These are phyloP conservation scores for Clarireedia monteithiana DNA, from an alignment of 2,329 filamentous ascomycete species.

Conservation along the genomic window DNA sequence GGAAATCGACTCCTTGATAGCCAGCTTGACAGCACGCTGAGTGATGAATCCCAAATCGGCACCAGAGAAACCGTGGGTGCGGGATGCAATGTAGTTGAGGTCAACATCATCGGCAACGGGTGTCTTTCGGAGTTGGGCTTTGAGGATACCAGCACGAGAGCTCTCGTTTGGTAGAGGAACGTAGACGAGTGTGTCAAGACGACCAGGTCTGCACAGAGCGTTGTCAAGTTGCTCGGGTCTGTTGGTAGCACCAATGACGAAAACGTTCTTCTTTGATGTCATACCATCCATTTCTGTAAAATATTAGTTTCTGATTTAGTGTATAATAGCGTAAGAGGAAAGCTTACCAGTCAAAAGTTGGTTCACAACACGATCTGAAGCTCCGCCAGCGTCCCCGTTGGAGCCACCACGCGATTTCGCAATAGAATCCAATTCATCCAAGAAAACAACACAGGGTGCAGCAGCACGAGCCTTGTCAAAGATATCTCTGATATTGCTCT, in stretches of 20 bases:
- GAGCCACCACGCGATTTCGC: constrained; percentile 99
- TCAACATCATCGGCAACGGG: constrained; percentile 84
- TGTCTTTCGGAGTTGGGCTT: constrained; percentile 96
- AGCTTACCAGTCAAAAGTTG: constrained; percentile 87
- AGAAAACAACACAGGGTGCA: constrained; percentile 96
- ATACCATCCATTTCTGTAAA: constrained; percentile 90
- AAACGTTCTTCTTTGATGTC: constrained; percentile 99
- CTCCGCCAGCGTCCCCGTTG: constrained; percentile 90
- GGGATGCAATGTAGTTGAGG: constrained; percentile 83
- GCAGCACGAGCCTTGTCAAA: constrained; percentile 99
- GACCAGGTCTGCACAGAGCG: constrained; percentile 93
- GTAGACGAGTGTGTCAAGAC: constrained; percentile 98
- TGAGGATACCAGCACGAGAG: constrained; percentile 83
- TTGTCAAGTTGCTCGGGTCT: constrained; percentile 97
- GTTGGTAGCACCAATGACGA: constrained; percentile 98
- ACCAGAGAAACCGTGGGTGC: constrained; percentile 99
- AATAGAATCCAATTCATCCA: constrained; percentile 97
- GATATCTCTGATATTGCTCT: constrained; percentile 99
- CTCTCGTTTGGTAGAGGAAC: constrained; percentile 91
- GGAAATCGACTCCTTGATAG: constrained; percentile 94
- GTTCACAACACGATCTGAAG: constrained; percentile 98
- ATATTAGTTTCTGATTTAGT: constrained; percentile 34
- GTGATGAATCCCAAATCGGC: constrained; percentile 99
- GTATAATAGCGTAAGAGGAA: not conserved
- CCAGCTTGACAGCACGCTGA: constrained; percentile 97